phyloP scores from a whole-genome alignment of 2,329 filamentous ascomycete species.

The Diaporthe ilicicola region DNA sequence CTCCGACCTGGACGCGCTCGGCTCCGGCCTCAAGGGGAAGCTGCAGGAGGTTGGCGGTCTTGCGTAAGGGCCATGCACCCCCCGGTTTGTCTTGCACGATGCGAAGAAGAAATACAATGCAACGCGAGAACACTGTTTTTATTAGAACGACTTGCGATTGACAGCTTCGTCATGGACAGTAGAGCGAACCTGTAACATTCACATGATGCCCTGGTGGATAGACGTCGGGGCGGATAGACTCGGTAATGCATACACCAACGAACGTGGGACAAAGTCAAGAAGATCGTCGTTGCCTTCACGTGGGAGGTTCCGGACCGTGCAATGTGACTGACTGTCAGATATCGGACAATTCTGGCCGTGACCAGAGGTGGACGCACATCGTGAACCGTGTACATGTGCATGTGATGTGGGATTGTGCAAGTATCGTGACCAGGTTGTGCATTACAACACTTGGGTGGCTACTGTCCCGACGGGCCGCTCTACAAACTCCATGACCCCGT shows the following conservation, averaged over 20 bases:
- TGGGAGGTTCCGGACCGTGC: background rate
- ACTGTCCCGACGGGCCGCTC: slow-evolving; percentile 89
- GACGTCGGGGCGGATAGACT: background rate
- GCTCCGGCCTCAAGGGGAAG: slow-evolving; percentile 64
- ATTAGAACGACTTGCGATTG: slow-evolving; percentile 17
- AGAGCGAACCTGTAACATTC: slow-evolving; percentile 25
- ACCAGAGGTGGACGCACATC: background rate
- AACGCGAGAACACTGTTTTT: background rate
- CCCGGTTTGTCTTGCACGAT: background rate
- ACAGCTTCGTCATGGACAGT: slow-evolving; percentile 17
- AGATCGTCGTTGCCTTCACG: background rate
- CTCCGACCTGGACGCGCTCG: slow-evolving; percentile 77
- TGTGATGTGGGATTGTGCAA: slow-evolving; percentile 36
- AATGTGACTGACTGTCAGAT: slow-evolving; percentile 13
- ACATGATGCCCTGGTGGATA: background rate
- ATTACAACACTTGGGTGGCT: slow-evolving; percentile 74
- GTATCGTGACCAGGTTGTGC: background rate
- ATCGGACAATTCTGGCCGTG: background rate
- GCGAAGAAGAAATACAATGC: background rate
- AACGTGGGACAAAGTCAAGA: background rate
- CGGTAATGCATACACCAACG: background rate
- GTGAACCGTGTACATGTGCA: slow-evolving; percentile 35
- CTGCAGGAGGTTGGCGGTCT: slow-evolving; percentile 54
- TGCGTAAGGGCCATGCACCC: slow-evolving; percentile 44
- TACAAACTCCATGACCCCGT: slow-evolving; percentile 88